Evolutionary conservation across 495 filamentous ascomycete species (phyloP), one percentile per base, ranked within the genome.

Genomic region (Talaromyces thailandensis): DNA sequence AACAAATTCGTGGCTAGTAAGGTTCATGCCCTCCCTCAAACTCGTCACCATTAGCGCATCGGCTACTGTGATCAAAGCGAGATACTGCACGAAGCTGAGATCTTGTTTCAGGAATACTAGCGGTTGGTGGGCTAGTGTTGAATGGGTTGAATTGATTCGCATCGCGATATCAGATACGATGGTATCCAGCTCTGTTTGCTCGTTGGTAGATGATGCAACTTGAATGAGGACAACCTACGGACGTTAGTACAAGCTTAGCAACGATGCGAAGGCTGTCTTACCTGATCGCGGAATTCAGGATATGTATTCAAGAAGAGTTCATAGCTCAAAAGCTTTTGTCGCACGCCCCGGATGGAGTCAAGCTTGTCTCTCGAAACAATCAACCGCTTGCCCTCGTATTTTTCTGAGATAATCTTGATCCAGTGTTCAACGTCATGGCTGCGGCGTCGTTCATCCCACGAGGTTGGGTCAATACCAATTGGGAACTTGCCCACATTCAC

Each of bases 81-180:
- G 84, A 64, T 96, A 97, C 65, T 96, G 92, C 1, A 88, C 76
- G 67, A 94, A 96, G 35, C 87, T 86, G 63, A 97, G 90, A 66
- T 97, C 93, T 72, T 97, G 93, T 74, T 95, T 91, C 21, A 96
- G 78, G 73, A 96, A 96, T n/a, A 96, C 89, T 7, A 97, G 78
- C 25, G 93, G 93, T 64, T 94, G 88, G 65, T 96, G 92, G 1
- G 90, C 88, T 26, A 97, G 81, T 29, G 90, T 95, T 1, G 92
- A 90, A 78, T 92, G 90, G 2, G 84, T 82, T 7, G 91, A 92
- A 69, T 97, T 95, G 66, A 97, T 93, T 31, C 93, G 84, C 56
- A 91, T 95, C 55, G 94, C 90, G 69, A 97, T 96, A 64, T 96
- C 91, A 7, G 89, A 90, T 14, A 96, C 88, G 2, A 88, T 91